Conservation (phyloP, 441 rosid genomes). For the Pelargonium cotyledonis region DNA sequence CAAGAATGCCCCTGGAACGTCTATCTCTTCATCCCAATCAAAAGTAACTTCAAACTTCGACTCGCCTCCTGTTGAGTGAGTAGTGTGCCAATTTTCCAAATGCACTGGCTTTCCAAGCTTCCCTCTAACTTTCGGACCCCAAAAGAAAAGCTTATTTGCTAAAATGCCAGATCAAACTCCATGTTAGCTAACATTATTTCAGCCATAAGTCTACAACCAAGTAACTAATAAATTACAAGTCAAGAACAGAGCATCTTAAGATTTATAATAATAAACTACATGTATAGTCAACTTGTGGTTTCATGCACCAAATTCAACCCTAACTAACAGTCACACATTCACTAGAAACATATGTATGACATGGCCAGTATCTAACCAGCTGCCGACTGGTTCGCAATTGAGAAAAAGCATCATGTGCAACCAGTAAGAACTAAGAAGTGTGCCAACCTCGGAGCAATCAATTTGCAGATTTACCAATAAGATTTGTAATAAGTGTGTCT, state of each 20-base stretch:
- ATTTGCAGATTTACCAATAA: not conserved
- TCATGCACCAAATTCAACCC: not conserved
- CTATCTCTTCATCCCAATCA: slow-evolving; percentile 3
- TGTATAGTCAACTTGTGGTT: not conserved
- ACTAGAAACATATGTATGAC: not conserved
- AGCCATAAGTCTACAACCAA: not conserved
- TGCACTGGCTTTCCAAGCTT: slow-evolving; percentile 1
- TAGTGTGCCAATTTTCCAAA: not conserved
- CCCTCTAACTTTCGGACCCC: not conserved
- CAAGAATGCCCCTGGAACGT: not conserved
- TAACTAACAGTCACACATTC: not conserved
- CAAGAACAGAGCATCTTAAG: too few relatives aligned
- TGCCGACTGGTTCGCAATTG: not conserved
- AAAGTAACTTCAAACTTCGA: not conserved
- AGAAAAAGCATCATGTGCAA: not conserved
- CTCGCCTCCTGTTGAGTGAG: not conserved
- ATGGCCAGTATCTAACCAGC: not conserved
- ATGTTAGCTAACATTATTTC: not conserved
- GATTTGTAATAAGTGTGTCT: not conserved
- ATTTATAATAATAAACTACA: too few relatives aligned
- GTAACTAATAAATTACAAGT: not conserved
- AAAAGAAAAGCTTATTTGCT: slow-evolving; percentile 1
- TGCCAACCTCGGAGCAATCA: not conserved
- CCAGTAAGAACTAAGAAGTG: not conserved
- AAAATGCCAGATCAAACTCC: not conserved